phyloP scores from a whole-genome alignment of 169 alveolate genomes.

The Perkinsus chesapeaki region DNA sequence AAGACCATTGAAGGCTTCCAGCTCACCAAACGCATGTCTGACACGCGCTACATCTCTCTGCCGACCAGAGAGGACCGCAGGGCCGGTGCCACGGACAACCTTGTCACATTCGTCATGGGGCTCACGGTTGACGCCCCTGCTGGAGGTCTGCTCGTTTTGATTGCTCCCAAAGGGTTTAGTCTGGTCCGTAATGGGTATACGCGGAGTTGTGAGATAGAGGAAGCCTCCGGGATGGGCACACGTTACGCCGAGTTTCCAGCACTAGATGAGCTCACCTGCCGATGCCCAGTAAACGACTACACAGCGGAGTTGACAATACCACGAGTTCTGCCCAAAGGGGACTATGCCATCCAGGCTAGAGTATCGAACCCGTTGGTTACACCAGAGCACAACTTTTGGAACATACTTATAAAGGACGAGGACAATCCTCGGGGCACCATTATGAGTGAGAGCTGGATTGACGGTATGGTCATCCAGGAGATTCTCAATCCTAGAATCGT shows the following conservation, averaged over 20 bases:
- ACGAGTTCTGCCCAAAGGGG: background rate
- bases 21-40: slow-evolving; percentile 11
- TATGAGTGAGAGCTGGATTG: background rate
- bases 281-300: background rate
- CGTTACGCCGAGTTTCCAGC: background rate
- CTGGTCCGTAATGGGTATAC: background rate
- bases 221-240: background rate
- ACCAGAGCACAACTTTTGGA: background rate
- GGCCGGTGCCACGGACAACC: background rate
- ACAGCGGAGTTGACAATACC: background rate
- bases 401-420: background rate
- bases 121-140: slow-evolving; percentile 4
- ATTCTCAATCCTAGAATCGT: background rate
- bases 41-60: slow-evolving; percentile 4
- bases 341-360: background rate
- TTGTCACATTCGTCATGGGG: slow-evolving; percentile 6
- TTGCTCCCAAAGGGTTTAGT: background rate
- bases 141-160: background rate
- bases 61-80: slow-evolving; percentile 10
- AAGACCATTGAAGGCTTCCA: background rate
- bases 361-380: background rate
- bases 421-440: background rate
- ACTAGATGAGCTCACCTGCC: background rate
- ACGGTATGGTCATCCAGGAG: background rate
- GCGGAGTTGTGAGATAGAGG: background rate